Base-by-base conservation (phyloP, 768 basidiomycete genomes). In the Leccinum boreale region DNA sequence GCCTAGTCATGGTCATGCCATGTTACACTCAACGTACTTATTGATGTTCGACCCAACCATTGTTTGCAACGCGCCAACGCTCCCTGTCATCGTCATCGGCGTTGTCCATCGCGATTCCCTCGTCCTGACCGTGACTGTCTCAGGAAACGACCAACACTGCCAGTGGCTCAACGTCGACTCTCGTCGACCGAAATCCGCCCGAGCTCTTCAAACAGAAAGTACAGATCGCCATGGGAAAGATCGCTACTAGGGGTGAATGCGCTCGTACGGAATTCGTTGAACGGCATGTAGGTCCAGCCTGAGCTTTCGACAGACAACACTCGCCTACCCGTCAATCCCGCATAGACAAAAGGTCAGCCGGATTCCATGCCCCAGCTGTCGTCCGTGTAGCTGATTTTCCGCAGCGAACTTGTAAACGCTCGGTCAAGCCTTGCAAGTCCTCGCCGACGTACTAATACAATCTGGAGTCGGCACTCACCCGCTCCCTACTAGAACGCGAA, bases 321-420 rank as follows among this genome's bases (percentile, higher is more conserved):
- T 28, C 26, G 85, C 86, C 24, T 87, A 87, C 68, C 81, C 29
- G 79, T 74, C 52, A 82, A 74, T 53, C 81, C 85, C 3, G 71
- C 75, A 5, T 81, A 84, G 53, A 84, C 84, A 1, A 75, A 82
- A 72, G 80, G 86, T 85, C 58, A 48, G 14, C 35, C 35, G 73
- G 51, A 21, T 23, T 26, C 23, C 56, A 14, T 44, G 14, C 28
- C 29, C 81, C 28, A 0, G 28, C 28, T 29, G 28, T 9, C 28
- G 28, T 29, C 28, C 28, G 9, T 29, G 28, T 29, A 29, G 28
- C 28, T 29, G 28, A 10, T 29, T 29, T 9, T 10, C 28, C 28
- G 28, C 9, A 29, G 28, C 28, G 28, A 2, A 29, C 28, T 29
- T 29, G 28, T n/a, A n/a, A 24, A 24, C 24, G 24, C 24, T 24